Base-by-base conservation (phyloP, 768 basidiomycete species). In the Leccinum sublutescens region DNA sequence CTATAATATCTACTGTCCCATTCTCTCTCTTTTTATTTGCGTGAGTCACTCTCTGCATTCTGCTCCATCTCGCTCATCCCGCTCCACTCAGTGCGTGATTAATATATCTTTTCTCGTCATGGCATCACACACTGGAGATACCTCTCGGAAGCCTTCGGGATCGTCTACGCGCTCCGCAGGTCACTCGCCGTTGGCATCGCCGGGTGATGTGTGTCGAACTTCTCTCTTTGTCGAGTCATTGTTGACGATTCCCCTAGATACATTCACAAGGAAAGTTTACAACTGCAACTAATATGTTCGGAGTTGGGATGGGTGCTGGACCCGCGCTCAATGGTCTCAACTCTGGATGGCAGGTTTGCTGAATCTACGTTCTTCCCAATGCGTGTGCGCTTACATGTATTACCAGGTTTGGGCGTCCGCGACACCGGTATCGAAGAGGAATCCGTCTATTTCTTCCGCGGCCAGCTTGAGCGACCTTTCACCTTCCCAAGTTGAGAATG, bases 301-400 rank as follows among this genome's bases (percentile, higher is more conserved):
- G 77, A 45, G 79, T 82, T 21, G 79, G 79, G 12, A 79, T 85
- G 71, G 72, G 77, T 49, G 74, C 79, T n/a, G 68, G 78, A 1
- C 78, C 71, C 29, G 73, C 78, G 14, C 75, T 85, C 57, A 85
- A 85, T 67, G 71, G 74, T 31, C 77, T 85, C 45, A 83, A 80
- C 70, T 75, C 84, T 52, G 83, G 86, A 48, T 89, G 88, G 87
- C 85, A 88, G 82, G 88, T 83, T 57, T 51, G 81, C 75, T 58
- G 11, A 50, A 55, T 48, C 56, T 63, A 52, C 38, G 33, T 57
- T 52, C 34, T 29, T 57, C 58, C 19, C 57, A 56, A 34, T 53
- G 54, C 45, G 38, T 45, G 48, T 64, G 34, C 2, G 40, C 56
- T 60, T 36, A 67, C 50, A 55, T 58, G 38, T 60, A 17, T 21